Conservation (phyloP, 805 yeast genomes). For the Sugiyamaella mastotermitis region DNA sequence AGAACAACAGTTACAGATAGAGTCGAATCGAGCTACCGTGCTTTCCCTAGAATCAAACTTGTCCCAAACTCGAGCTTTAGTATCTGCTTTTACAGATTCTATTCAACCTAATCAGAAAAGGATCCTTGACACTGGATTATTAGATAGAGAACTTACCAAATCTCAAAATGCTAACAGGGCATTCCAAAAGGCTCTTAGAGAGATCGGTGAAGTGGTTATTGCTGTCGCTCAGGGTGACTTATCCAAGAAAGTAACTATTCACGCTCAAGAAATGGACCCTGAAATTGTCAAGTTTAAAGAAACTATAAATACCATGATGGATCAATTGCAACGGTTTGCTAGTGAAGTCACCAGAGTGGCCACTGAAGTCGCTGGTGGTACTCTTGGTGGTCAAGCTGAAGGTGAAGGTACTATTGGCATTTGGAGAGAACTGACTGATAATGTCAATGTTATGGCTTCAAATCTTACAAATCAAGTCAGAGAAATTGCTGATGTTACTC, state of each 20-base stretch:
- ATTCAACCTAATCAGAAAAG: slow-evolving; percentile 26
- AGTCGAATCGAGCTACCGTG: slow-evolving; percentile 29
- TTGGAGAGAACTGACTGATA: slow-evolving; percentile 82
- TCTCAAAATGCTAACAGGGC: slow-evolving; percentile 58
- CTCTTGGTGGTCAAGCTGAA: slow-evolving; percentile 83
- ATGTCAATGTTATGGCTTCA: slow-evolving; percentile 84
- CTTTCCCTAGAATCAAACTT: slow-evolving; percentile 28
- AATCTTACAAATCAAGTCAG: slow-evolving; percentile 84
- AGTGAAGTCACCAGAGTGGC: slow-evolving; percentile 80
- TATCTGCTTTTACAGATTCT: slow-evolving; percentile 28
- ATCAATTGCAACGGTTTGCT: slow-evolving; percentile 75
- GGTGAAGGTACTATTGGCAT: slow-evolving; percentile 82
- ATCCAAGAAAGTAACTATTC: slow-evolving; percentile 71
- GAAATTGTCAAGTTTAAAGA: slow-evolving; percentile 74
- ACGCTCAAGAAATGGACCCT: slow-evolving; percentile 66
- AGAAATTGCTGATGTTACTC: slow-evolving; percentile 83
- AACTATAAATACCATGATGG: slow-evolving; percentile 85
- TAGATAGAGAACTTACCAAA: slow-evolving; percentile 33
- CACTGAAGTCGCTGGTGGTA: slow-evolving; percentile 86
- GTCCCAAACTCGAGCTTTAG: slow-evolving; percentile 29
- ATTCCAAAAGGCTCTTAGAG: slow-evolving; percentile 59
- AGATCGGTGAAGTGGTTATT: slow-evolving; percentile 79
- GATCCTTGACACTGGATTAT: slow-evolving; percentile 26
- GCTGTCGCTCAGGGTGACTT: slow-evolving; percentile 88
- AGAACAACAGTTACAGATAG: slow-evolving; percentile 32